phyloP scores from a whole-genome alignment of 1,284 basidiomycete genomes.

The Pseudozyma tsukubaensis region DNA sequence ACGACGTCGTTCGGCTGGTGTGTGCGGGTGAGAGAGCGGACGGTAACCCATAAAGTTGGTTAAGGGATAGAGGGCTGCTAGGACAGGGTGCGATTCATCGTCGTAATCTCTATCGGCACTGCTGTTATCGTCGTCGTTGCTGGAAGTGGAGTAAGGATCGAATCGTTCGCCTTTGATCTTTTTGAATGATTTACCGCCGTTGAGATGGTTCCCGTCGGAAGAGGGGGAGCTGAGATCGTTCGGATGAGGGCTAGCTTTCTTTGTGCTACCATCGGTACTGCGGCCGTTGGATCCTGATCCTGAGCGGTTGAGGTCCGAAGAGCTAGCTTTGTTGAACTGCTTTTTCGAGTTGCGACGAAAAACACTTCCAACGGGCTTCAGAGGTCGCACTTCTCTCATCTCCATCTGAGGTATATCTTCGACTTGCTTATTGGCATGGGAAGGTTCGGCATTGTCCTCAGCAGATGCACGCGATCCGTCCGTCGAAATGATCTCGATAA shows the following conservation, averaged over 20 bases:
- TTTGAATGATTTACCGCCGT: constrained; percentile 5
- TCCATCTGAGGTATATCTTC: constrained; percentile 13
- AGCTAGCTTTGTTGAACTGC: background rate
- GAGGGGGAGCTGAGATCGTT: constrained; percentile 23
- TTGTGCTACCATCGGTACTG: constrained; percentile 22
- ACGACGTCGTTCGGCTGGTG: constrained; percentile 20
- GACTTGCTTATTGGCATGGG: background rate
- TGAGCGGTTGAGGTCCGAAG: background rate
- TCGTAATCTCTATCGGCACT: constrained; percentile 11
- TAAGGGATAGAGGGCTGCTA: constrained; percentile 35
- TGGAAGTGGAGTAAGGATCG: background rate
- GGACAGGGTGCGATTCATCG: constrained; percentile 19
- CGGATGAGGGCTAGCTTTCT: constrained; percentile 21
- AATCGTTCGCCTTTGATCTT: constrained; percentile 15
- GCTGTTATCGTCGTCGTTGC: constrained; percentile 1
- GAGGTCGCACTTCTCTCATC: constrained; percentile 7
- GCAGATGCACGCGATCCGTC: constrained; percentile 43
- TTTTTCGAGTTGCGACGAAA: constrained; percentile 20
- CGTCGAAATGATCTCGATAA: constrained; percentile 42
- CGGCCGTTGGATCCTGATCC: background rate
- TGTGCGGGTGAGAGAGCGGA: constrained; percentile 41
- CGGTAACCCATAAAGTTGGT: constrained; percentile 46
- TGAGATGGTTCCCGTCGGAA: constrained; percentile 7
- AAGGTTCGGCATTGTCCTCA: constrained; percentile 14
- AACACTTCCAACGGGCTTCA: constrained; percentile 4